A percentile compares a stretch with the other conserved stretches of the same genome.
Conservation (phyloP, 805 yeast species). For the Teunomyces pallodes region DNA sequence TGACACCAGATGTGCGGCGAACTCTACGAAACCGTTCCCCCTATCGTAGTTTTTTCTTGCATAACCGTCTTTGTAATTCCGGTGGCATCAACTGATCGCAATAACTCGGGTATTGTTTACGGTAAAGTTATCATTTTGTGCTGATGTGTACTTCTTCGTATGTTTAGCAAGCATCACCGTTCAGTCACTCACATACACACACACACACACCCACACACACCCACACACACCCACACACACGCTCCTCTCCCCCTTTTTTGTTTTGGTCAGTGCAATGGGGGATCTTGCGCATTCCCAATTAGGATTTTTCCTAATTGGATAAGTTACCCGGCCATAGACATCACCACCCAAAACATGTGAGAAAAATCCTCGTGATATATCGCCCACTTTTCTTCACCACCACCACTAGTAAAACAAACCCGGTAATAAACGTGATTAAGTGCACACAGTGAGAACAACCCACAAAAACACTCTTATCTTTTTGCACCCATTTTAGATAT, state of each 20-base stretch:
- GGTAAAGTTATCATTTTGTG: too few relatives aligned
- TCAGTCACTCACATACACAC: too few relatives aligned
- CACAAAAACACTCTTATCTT: not conserved
- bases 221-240: not conserved
- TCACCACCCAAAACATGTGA: constrained; percentile 8
- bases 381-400: constrained; percentile 8
- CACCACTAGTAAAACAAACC: constrained; percentile 1
- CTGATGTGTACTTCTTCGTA: too few relatives aligned
- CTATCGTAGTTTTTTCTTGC: too few relatives aligned
- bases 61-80: too few relatives aligned
- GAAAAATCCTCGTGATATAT: constrained; percentile 10
- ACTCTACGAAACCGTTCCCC: too few relatives aligned
- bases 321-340: constrained; percentile 1
- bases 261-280: not conserved
- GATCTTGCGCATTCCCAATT: not conserved
- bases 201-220: not conserved
- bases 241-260: not conserved
- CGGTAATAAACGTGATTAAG: constrained; percentile 8
- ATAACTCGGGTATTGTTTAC: too few relatives aligned
- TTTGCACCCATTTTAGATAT: not conserved
- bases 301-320: not conserved
- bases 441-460: constrained; percentile 1
- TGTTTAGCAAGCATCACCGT: too few relatives aligned
- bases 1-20: too few relatives aligned
- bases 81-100: too few relatives aligned